Evolutionary conservation across 1,139 yeast species (phyloP).

Genomic region (Kazachstania sp.): DNA sequence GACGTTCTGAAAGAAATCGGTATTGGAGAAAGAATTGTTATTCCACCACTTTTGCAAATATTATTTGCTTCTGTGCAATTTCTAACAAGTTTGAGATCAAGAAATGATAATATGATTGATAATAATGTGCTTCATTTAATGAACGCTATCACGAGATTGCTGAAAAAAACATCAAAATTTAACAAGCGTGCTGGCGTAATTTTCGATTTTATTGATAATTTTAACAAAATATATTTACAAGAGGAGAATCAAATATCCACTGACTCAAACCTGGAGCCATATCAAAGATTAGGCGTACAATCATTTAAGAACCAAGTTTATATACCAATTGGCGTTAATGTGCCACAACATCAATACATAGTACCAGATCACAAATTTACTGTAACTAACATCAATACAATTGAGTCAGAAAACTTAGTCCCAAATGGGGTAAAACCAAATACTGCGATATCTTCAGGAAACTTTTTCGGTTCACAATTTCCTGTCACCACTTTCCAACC

Average conservation of each 20-base stretch:
- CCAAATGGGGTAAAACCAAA: not conserved
- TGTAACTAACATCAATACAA: not conserved
- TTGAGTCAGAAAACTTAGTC: not conserved
- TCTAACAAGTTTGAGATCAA: not conserved
- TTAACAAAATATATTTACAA: not conserved
- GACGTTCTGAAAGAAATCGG: not conserved
- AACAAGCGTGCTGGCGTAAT: not conserved
- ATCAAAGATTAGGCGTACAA: not conserved
- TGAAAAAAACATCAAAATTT: conserved; percentile 1
- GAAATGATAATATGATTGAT: not conserved
- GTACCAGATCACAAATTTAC: too few relatives aligned
- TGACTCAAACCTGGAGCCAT: not conserved
- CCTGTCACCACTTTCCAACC: not conserved
- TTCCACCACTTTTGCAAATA: conserved; percentile 1
- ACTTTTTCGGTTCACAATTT: not conserved
- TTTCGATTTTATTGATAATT: not conserved
- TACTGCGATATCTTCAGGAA: not conserved
- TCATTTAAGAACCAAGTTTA: not conserved
- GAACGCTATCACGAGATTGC: not conserved
- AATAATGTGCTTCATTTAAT: not conserved
- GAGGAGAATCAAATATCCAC: not conserved
- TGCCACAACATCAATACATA: too few relatives aligned
- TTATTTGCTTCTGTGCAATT: conserved; percentile 1
- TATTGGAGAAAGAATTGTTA: not conserved
- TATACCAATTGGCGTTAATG: too few relatives aligned